Conservation (phyloP, 495 filamentous ascomycete genomes). For the Mytilinidion resinicola region DNA sequence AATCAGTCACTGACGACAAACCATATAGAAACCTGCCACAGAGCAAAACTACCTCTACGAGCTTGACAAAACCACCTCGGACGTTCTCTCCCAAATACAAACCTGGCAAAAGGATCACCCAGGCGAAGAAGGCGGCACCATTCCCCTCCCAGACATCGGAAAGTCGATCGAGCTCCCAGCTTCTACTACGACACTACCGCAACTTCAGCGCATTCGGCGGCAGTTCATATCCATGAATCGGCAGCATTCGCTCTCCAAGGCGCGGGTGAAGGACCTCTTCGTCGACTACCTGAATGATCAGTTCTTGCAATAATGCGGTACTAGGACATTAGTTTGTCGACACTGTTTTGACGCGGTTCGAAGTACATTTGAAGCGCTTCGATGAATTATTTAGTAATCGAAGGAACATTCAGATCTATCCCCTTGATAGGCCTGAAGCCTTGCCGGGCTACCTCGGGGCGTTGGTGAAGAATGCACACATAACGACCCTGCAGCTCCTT, state of each 20-base stretch:
- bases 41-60: constrained; percentile 76
- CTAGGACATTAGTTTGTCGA: neutral
- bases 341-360: too few species aligned
- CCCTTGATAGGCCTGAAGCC: neutral
- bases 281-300: constrained; percentile 61
- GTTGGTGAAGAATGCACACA: too few species aligned
- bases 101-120: constrained; percentile 63
- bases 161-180: constrained; percentile 34
- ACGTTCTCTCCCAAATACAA: constrained; percentile 67
- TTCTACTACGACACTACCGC: constrained; percentile 52
- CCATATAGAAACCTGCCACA: constrained; percentile 49
- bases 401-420: neutral
- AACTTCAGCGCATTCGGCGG: constrained; percentile 74
- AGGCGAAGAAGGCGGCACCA: constrained; percentile 51
- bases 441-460: too few species aligned
- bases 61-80: constrained; percentile 78
- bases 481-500: too few species aligned
- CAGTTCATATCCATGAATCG: constrained; percentile 81
- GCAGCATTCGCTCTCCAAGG: constrained; percentile 47
- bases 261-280: constrained; percentile 60
- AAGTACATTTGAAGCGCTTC: too few species aligned
- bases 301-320: constrained; percentile 10
- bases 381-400: too few species aligned
- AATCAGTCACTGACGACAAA: neutral
- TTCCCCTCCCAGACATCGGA: constrained; percentile 37